Conservation (phyloP, 768 basidiomycete genomes). For the Leccinum obscurum region DNA sequence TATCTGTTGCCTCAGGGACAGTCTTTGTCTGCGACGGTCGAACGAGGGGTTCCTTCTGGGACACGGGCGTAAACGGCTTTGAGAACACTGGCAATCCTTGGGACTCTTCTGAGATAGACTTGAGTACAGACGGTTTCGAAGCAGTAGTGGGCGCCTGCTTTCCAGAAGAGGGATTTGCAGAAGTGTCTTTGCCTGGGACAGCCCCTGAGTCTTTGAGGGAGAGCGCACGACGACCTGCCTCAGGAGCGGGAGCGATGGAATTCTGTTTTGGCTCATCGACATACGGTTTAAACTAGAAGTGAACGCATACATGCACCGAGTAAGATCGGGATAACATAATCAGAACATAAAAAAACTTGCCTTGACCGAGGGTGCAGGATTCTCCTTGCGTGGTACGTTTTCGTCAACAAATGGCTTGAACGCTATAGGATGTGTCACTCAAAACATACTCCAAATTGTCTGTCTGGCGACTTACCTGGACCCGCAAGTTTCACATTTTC, state of each 20-base stretch:
- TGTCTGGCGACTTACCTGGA: conserved; percentile 34
- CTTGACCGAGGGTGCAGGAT: conserved; percentile 34
- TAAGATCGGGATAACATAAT: conserved; percentile 1
- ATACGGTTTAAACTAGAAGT: conserved; percentile 63
- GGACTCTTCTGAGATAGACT: conserved; percentile 38
- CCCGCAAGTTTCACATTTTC: conserved; percentile 34
- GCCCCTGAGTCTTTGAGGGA: conserved; percentile 47
- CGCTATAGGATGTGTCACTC: conserved; percentile 12
- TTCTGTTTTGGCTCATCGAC: conserved; percentile 54
- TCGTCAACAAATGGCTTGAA: conserved; percentile 76
- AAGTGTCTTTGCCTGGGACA: conserved; percentile 17
- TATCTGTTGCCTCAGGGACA: conserved; percentile 18
- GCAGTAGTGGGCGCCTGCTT: conserved; percentile 31
- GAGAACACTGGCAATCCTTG: conserved; percentile 48
- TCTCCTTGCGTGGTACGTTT: conserved; percentile 46
- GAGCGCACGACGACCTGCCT: conserved; percentile 42
- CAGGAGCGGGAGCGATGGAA: conserved; percentile 33
- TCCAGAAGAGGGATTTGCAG: conserved; percentile 15
- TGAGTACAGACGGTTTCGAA: conserved; percentile 29
- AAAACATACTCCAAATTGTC: conserved; percentile 20
- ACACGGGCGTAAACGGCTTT: conserved; percentile 64
- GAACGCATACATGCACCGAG: conserved; percentile 7
- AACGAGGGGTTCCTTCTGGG: conserved; percentile 37
- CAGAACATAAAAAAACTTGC: conserved; percentile 5
- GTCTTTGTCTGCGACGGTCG: conserved; percentile 25